phyloP scores from a whole-genome alignment of 2,329 filamentous ascomycete species.

The Aspergillus niger region DNA sequence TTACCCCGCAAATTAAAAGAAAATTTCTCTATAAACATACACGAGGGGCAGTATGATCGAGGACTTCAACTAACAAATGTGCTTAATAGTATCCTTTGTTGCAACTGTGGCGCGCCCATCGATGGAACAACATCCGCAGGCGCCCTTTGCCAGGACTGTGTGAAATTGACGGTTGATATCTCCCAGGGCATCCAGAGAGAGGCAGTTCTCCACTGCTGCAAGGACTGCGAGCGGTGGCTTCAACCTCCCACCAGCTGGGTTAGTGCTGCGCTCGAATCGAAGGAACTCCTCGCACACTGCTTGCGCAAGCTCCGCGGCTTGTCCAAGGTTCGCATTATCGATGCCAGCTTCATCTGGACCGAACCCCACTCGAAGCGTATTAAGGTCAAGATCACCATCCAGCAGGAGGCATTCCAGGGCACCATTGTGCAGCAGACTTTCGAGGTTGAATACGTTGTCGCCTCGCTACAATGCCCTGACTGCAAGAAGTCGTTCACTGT shows the following conservation, averaged over 20 bases:
- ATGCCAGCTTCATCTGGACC: conserved; percentile 97
- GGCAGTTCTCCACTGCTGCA: conserved; percentile 84
- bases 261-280: conserved; percentile 78
- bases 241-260: conserved; percentile 86
- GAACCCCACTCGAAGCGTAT: conserved; percentile 92
- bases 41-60: not conserved
- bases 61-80: conserved; percentile 18
- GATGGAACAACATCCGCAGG: conserved; percentile 85
- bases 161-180: conserved; percentile 92
- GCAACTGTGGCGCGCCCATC: conserved; percentile 94
- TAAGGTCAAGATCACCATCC: conserved; percentile 93
- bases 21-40: conserved; percentile 18
- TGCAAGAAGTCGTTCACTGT: conserved; percentile 95
- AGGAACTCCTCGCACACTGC: conserved; percentile 89
- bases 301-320: conserved; percentile 83
- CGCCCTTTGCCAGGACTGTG: conserved; percentile 92
- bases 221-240: conserved; percentile 92
- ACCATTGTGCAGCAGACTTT: conserved; percentile 85
- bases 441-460: conserved; percentile 89
- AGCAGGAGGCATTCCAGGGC: conserved; percentile 67
- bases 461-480: conserved; percentile 90
- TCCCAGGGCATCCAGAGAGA: conserved; percentile 89
- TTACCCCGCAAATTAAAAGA: conserved; percentile 15
- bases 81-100: conserved; percentile 78
- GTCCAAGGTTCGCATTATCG: conserved; percentile 88